A percentile compares a stretch with the other conserved stretches of the same genome.
Conservation (phyloP, 192 early-diverging fungal species). For the Kickxella alabastrina region DNA sequence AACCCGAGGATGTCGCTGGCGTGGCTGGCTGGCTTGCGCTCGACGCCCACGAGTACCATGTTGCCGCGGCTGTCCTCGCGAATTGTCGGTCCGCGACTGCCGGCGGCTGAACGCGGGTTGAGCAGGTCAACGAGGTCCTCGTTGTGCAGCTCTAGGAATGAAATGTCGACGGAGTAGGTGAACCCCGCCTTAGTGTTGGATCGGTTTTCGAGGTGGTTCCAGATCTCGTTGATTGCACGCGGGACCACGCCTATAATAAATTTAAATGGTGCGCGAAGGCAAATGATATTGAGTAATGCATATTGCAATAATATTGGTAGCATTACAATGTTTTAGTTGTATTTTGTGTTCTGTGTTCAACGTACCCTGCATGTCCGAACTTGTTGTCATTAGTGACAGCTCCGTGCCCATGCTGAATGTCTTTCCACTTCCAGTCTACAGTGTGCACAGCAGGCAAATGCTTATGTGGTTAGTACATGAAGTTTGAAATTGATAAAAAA, state of each 20-base stretch:
- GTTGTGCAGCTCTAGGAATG: conserved; percentile 96
- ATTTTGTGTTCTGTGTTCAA: conserved; percentile 56
- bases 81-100: conserved; percentile 59
- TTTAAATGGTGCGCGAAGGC: no score
- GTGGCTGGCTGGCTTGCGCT: conserved; percentile 62
- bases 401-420: conserved; percentile 94
- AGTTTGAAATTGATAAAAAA: no score
- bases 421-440: conserved; percentile 73
- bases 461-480: no score
- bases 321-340: conserved; percentile 33
- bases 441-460: background rate
- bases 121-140: conserved; percentile 93
- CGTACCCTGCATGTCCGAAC: conserved; percentile 51
- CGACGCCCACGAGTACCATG: conserved; percentile 83
- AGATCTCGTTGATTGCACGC: conserved; percentile 39
- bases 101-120: conserved; percentile 37
- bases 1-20: conserved; percentile 66
- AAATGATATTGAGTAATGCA: no score
- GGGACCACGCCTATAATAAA: conserved; percentile 25
- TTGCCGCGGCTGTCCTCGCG: conserved; percentile 85
- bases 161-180: conserved; percentile 56
- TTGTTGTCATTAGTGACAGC: conserved; percentile 10
- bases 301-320: background rate
- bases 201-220: conserved; percentile 19
- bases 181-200: conserved; percentile 12